Evolutionary conservation across 805 yeast genomes (phyloP), one percentile per base, ranked within the genome.

Genomic region (Naumovozyma baii): DNA sequence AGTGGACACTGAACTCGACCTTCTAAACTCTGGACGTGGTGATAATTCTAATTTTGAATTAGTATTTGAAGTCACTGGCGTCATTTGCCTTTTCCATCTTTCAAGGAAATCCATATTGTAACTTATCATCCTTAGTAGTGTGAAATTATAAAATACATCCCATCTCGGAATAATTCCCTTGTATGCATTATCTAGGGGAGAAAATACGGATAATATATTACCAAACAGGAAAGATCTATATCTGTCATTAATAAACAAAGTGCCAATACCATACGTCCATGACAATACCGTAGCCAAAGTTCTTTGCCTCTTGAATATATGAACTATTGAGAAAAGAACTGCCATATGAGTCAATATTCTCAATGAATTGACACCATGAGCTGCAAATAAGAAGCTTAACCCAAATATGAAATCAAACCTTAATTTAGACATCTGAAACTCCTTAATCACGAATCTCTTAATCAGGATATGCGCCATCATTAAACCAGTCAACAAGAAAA

Each of bases 71-170:
- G 41, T 19, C 5, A n/a, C 29, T 18, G 16, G 40, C 76, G 64
- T 49, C 79, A 90, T 34, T 72, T 70, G 41, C 67, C 48, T 22
- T 47, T 48, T 16, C 49, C 48, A 58, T 38, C 66, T 67, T 49
- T 72, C 74, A 22, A 80, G 51, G 51, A 73, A 86, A 62, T 92
- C 99, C 45, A 84, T 56, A 47, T 84, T 83, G 60, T 72, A 92
- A 43, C 95, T 84, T 34, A 92, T 63, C 72, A 87, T 76, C 52
- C 96, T 72, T 39, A 92, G 69, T 43, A 90, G 64, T 1, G 95
- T 81, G 62, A 94, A 87, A 62, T 92, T 92, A 70, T 78, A 92
- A 51, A 83, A 85, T 3, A 92, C 96, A 56, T 92, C 96, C 99
- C 99, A 92, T 51, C 97, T 72, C 14, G 77, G 69, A 44, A 92